Evolutionary conservation across 768 basidiomycete genomes (phyloP).

Genomic region (Candolleomyces efflorescens): DNA sequence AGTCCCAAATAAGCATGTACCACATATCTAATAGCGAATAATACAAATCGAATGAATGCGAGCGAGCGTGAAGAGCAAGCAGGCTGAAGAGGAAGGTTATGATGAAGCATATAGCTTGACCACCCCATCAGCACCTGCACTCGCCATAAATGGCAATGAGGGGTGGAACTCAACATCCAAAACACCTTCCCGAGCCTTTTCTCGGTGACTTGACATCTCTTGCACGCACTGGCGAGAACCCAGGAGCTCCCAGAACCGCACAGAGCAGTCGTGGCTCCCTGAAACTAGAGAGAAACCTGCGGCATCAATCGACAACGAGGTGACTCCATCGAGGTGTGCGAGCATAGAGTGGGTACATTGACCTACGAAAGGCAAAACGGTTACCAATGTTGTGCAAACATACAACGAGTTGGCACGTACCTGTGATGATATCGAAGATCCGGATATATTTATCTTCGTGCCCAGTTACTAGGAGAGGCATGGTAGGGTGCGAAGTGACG

Average conservation of each 20-base stretch:
- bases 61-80: neutral
- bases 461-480: conserved; percentile 82
- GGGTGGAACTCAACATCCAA: conserved; percentile 84
- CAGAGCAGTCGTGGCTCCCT: conserved; percentile 89
- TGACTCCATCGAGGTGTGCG: conserved; percentile 89
- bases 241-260: conserved; percentile 92
- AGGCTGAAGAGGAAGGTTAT: conserved; percentile 34
- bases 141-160: conserved; percentile 81
- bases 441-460: conserved; percentile 94
- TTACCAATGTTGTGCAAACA: conserved; percentile 2
- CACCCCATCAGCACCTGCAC: conserved; percentile 93
- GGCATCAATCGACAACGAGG: conserved; percentile 84
- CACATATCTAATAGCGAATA: conserved; percentile 24
- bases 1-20: conserved; percentile 31
- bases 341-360: conserved; percentile 88
- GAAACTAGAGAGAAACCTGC: conserved; percentile 86
- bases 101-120: conserved; percentile 89
- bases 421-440: conserved; percentile 80
- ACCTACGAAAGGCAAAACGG: conserved; percentile 35
- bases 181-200: conserved; percentile 89
- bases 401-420: conserved; percentile 36
- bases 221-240: conserved; percentile 79
- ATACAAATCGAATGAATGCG: neutral
- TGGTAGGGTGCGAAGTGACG: conserved; percentile 86
- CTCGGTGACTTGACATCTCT: conserved; percentile 84